phyloP scores from a whole-genome alignment of 2,329 filamentous ascomycete genomes.

The Diaporthe sp. region DNA sequence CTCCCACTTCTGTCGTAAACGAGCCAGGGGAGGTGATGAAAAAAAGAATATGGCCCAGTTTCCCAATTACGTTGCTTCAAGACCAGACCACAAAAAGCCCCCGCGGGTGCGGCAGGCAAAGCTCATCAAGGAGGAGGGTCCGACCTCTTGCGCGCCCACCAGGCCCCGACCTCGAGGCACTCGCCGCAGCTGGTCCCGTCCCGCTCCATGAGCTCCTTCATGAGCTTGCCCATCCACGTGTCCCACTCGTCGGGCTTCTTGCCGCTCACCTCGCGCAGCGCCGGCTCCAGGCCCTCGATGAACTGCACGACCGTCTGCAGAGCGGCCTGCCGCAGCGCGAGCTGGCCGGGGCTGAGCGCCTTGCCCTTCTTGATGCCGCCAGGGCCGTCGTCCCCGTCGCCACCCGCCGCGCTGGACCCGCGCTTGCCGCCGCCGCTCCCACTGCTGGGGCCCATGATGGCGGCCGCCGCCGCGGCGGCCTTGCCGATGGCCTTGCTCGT shows the following conservation, averaged over 20 bases:
- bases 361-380: conserved; percentile 51
- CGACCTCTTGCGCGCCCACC: conserved; percentile 81
- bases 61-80: conserved; percentile 14
- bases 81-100: no score
- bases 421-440: conserved; percentile 30
- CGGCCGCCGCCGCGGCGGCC: conserved; percentile 42
- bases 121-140: conserved; percentile 5
- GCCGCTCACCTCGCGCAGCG: conserved; percentile 82
- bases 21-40: no score
- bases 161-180: conserved; percentile 87
- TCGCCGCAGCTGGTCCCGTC: conserved; percentile 85
- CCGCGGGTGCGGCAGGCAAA: no score
- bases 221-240: conserved; percentile 88
- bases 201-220: conserved; percentile 82
- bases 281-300: conserved; percentile 86
- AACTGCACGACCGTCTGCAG: conserved; percentile 83
- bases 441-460: not conserved
- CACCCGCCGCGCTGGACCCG: conserved; percentile 6
- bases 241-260: conserved; percentile 96
- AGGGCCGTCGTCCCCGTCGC: conserved; percentile 29
- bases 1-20: not conserved
- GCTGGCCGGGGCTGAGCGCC: conserved; percentile 73
- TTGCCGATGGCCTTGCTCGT: conserved; percentile 57
- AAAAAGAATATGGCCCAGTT: no score
- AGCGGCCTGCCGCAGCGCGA: conserved; percentile 81